Conservation (phyloP, 2,329 filamentous ascomycete species). For the Leptoxyphium fumago region DNA sequence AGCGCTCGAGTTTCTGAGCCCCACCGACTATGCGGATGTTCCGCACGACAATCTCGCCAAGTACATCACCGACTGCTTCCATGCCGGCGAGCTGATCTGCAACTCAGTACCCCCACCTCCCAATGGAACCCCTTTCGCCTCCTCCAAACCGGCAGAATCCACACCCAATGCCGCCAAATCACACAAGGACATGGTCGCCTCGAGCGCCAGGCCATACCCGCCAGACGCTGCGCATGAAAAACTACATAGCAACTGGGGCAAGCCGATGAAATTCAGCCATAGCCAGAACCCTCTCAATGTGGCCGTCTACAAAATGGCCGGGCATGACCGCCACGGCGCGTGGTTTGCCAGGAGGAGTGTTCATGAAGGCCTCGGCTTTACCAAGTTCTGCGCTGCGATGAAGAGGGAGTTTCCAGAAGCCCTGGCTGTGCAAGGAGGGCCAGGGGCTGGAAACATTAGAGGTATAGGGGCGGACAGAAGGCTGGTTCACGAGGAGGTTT, state of each 20-base stretch:
- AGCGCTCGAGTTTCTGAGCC: constrained; percentile 29
- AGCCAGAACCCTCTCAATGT: constrained; percentile 65
- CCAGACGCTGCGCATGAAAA: constrained; percentile 39
- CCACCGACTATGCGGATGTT: constrained; percentile 31
- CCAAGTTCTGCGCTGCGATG: constrained; percentile 62
- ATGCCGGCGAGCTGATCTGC: constrained; percentile 53
- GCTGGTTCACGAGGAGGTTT: constrained; percentile 48
- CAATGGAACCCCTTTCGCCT: constrained; percentile 27
- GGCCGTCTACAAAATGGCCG: constrained; percentile 61
- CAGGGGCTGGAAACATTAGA: constrained; percentile 60
- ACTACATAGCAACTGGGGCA: constrained; percentile 72
- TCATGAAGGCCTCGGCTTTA: constrained; percentile 63
- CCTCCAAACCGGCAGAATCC: constrained; percentile 41
- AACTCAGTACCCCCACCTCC: constrained; percentile 57
- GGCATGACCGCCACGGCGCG: constrained; percentile 66
- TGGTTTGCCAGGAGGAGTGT: constrained; percentile 85
- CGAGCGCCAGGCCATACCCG: constrained; percentile 34
- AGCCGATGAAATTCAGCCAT: constrained; percentile 57
- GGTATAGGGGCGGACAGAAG: constrained; percentile 71
- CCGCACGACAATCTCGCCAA: constrained; percentile 22
- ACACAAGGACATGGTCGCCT: constrained; percentile 38
- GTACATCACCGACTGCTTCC: constrained; percentile 27
- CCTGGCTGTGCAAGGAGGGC: constrained; percentile 52
- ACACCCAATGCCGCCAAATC: constrained; percentile 37
- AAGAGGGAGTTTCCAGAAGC: constrained; percentile 68